Conservation (phyloP, 805 yeast species). For the Debaryomyces hansenii region DNA sequence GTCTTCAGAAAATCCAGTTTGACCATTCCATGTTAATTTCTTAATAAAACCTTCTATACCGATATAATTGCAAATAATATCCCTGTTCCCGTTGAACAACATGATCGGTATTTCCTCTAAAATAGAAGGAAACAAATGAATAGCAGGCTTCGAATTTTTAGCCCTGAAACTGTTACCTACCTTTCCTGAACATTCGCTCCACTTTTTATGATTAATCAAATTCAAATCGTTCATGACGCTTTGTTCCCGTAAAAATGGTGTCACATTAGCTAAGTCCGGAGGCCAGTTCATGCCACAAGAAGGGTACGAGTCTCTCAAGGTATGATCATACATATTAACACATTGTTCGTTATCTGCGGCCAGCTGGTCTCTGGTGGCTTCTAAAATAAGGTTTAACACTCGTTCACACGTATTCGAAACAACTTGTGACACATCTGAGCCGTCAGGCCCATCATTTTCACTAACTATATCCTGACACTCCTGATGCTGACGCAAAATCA, state of each 20-base stretch:
- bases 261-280: conserved; percentile 48
- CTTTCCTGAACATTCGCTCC: conserved; percentile 76
- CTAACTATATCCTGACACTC: conserved; percentile 58
- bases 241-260: conserved; percentile 48
- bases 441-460: conserved; percentile 17
- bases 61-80: conserved; percentile 79
- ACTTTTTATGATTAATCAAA: conserved; percentile 41
- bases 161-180: conserved; percentile 59
- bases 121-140: conserved; percentile 65
- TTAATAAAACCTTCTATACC: conserved; percentile 72
- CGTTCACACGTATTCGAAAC: conserved; percentile 46
- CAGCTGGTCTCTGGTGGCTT: conserved; percentile 23
- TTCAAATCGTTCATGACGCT: conserved; percentile 54
- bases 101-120: conserved; percentile 60
- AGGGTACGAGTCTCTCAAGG: conserved; percentile 71
- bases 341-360: conserved; percentile 52
- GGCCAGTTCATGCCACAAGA: conserved; percentile 96
- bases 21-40: conserved; percentile 65
- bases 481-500: conserved; percentile 52
- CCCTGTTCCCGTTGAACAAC: conserved; percentile 85
- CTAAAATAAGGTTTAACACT: conserved; percentile 42
- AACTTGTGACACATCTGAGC: conserved; percentile 19
- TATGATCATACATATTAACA: conserved; percentile 79
- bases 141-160: conserved; percentile 55
- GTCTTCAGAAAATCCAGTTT: conserved; percentile 49